A percentile compares a stretch with the other conserved stretches of the same genome.
Evolutionary conservation across 805 yeast species (phyloP).

Genomic region (Zygoascus flipseniorum): DNA sequence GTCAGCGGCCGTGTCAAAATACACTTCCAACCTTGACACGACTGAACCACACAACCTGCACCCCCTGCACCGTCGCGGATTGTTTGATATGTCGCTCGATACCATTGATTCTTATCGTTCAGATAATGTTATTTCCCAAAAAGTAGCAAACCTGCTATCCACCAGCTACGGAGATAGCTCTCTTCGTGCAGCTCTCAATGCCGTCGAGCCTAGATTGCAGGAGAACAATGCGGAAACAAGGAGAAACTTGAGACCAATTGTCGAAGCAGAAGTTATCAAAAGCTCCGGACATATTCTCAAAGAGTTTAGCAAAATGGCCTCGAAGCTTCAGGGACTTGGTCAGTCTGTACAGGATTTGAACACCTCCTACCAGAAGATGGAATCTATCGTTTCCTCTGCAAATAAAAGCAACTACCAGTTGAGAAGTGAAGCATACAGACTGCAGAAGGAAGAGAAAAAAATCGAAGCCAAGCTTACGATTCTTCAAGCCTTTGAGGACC

Average conservation of each 20-base stretch:
- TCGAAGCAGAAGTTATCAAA: conserved; percentile 28
- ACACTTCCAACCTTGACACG: not conserved
- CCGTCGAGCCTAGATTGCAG: conserved; percentile 23
- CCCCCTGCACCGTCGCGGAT: not conserved
- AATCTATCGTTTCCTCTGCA: conserved; percentile 15
- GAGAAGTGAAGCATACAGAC: conserved; percentile 22
- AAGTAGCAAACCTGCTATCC: conserved; percentile 23
- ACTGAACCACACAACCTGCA: not conserved
- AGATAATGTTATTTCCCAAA: conserved; percentile 17
- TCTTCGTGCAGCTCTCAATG: conserved; percentile 24
- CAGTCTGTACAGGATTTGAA: conserved; percentile 15
- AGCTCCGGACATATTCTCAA: conserved; percentile 24
- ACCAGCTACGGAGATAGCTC: conserved; percentile 26
- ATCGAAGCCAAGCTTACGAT: conserved; percentile 20
- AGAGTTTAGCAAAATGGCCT: conserved; percentile 28
- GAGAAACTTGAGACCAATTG: conserved; percentile 25
- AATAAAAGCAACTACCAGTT: conserved; percentile 19
- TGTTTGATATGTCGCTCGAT: not conserved
- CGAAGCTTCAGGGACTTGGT: conserved; percentile 19
- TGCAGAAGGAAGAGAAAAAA: conserved; percentile 18
- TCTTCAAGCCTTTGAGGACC: conserved; percentile 35
- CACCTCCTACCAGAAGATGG: conserved; percentile 17
- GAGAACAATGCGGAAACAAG: conserved; percentile 27
- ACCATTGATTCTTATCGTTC: conserved; percentile 1
- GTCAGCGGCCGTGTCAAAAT: too few species aligned